Percentiles rank a stretch among this genome's conserved stretches.
Conservation (phyloP, 495 filamentous ascomycete genomes). For the Tuber aestivum region DNA sequence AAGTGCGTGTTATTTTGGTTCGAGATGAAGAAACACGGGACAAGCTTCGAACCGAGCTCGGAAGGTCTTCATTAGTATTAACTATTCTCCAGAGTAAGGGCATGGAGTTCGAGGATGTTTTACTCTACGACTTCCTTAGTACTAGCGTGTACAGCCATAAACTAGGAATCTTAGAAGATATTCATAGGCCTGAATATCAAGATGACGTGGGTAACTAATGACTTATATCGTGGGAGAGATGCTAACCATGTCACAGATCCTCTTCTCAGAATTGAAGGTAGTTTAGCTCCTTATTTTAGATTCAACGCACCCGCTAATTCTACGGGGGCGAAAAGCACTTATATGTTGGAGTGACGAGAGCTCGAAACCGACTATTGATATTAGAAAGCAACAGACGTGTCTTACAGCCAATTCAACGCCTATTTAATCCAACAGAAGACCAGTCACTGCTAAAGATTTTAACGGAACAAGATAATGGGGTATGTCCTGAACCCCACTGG, state of each 20-base stretch:
- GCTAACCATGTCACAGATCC: constrained; percentile 1
- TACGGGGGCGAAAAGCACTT: constrained; percentile 13
- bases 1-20: constrained; percentile 48
- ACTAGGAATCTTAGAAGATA: constrained; percentile 4
- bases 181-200: no score
- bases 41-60: constrained; percentile 29
- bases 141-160: constrained; percentile 5
- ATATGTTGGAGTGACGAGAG: constrained; percentile 24
- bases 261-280: constrained; percentile 32
- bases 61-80: constrained; percentile 43
- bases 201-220: constrained; percentile 8
- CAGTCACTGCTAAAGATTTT: constrained; percentile 10
- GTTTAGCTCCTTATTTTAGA: background rate
- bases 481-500: background rate
- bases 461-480: background rate
- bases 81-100: constrained; percentile 49
- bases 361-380: constrained; percentile 19
- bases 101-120: constrained; percentile 48
- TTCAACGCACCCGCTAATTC: background rate
- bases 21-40: constrained; percentile 40
- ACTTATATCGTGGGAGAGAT: background rate
- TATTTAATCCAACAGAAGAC: constrained; percentile 12
- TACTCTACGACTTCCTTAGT: constrained; percentile 33
- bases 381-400: constrained; percentile 12
- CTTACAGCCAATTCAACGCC: constrained; percentile 7